A percentile compares a stretch with the other conserved stretches of the same genome.
Evolutionary conservation across 495 filamentous ascomycete genomes (phyloP).

Genomic region (Chaetomium cochliodes): DNA sequence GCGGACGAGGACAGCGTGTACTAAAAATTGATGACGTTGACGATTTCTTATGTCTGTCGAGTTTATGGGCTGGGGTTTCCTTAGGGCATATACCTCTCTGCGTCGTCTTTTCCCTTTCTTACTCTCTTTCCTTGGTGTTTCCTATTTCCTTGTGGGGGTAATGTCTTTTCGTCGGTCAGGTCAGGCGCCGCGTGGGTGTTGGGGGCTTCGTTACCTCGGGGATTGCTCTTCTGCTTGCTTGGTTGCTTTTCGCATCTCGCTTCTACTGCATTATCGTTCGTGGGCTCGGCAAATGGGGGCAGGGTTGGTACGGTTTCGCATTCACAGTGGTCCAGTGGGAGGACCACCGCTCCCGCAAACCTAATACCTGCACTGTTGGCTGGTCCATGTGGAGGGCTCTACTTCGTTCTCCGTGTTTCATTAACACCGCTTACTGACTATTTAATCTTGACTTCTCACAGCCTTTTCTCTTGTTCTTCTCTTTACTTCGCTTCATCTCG

Average conservation of each 20-base stretch:
- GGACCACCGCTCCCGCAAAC: conserved; percentile 47
- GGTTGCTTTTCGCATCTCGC: conserved; percentile 34
- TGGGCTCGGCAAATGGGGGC: conserved; percentile 48
- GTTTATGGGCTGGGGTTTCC: conserved; percentile 41
- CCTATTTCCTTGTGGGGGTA: conserved; percentile 22
- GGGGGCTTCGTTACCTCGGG: conserved; percentile 26
- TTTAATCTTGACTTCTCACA: conserved; percentile 19
- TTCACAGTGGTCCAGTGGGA: conserved; percentile 36
- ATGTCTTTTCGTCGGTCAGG: conserved; percentile 23
- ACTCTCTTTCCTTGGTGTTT: conserved; percentile 32
- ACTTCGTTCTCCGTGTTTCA: conserved; percentile 47
- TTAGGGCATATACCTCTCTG: conserved; percentile 52
- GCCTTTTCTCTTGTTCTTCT: conserved; percentile 21
- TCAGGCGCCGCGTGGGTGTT: conserved; percentile 32
- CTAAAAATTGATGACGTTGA: conserved; percentile 47
- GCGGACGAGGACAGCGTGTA: conserved; percentile 62
- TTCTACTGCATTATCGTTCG: conserved; percentile 41
- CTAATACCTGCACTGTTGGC: conserved; percentile 56
- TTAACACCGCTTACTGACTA: conserved; percentile 44
- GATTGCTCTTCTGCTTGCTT: conserved; percentile 30
- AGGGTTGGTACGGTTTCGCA: conserved; percentile 49
- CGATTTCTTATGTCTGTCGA: conserved; percentile 41
- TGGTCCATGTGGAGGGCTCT: conserved; percentile 51
- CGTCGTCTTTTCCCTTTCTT: conserved; percentile 28
- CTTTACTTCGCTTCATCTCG: conserved; percentile 25